Conservation (phyloP, 2,329 filamentous ascomycete genomes). For the Phialophora tarda region DNA sequence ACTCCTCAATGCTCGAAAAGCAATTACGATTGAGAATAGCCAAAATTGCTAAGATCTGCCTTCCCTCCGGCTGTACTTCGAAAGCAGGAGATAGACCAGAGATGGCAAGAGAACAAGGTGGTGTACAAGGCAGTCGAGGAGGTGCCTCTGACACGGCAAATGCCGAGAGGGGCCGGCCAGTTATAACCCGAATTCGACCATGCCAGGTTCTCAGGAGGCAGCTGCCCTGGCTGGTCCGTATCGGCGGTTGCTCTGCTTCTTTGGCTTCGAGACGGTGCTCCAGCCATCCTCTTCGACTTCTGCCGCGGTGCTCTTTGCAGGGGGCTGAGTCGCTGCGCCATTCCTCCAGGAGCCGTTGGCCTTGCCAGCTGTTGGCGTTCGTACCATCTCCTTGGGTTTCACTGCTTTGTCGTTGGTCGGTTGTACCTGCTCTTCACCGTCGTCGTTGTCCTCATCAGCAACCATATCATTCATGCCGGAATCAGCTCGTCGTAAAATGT, state of each 20-base stretch:
- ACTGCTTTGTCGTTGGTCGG: slow-evolving; percentile 54
- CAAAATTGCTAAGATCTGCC: slow-evolving; percentile 28
- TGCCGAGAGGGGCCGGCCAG: slow-evolving; percentile 3
- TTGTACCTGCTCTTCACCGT: slow-evolving; percentile 48
- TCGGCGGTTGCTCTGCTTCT: slow-evolving; percentile 53
- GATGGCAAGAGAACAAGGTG: slow-evolving; percentile 24
- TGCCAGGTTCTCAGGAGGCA: slow-evolving; percentile 51
- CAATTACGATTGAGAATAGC: slow-evolving; percentile 27
- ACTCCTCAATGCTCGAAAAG: slow-evolving; percentile 34
- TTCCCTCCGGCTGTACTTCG: slow-evolving; percentile 19
- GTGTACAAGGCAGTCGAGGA: slow-evolving; percentile 28
- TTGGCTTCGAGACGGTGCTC: slow-evolving; percentile 52
- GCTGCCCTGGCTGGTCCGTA: slow-evolving; percentile 47
- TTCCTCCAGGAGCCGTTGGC: slow-evolving; percentile 52
- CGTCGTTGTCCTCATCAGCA: slow-evolving; percentile 55
- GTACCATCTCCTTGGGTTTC: slow-evolving; percentile 62
- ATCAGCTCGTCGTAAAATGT: slow-evolving; percentile 59
- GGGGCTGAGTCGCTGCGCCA: slow-evolving; percentile 30
- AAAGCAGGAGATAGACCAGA: slow-evolving; percentile 20
- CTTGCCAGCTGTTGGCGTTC: slow-evolving; percentile 49
- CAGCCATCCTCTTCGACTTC: slow-evolving; percentile 54
- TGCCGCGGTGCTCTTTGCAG: slow-evolving; percentile 42
- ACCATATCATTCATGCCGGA: slow-evolving; percentile 56
- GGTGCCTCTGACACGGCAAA: background rate
- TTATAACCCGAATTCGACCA: slow-evolving; percentile 19